Conservation (phyloP, 2,329 filamentous ascomycete genomes). For the Apiospora malaysiana region DNA sequence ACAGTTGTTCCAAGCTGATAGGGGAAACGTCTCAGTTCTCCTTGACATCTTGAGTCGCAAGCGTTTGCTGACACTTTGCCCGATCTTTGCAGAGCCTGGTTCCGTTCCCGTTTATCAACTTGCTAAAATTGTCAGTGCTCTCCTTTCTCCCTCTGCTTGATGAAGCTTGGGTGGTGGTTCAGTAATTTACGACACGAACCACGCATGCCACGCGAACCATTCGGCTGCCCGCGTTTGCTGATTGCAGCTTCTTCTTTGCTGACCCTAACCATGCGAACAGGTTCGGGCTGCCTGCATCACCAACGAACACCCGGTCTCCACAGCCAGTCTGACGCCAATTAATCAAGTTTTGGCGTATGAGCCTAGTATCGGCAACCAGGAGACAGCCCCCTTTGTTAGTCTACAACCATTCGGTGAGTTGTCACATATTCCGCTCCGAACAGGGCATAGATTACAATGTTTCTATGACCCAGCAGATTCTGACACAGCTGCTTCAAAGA, state of each 20-base stretch:
- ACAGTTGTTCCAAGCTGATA: constrained; percentile 32
- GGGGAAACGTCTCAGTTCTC: constrained; percentile 41
- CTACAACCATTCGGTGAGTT: constrained; percentile 28
- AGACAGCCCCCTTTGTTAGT: constrained; percentile 29
- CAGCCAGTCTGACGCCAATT: background rate
- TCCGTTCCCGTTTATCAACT: constrained; percentile 30
- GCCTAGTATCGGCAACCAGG: background rate
- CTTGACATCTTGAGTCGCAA: constrained; percentile 23
- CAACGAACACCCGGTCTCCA: constrained; percentile 39
- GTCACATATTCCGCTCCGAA: constrained; percentile 25
- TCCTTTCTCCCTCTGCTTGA: background rate
- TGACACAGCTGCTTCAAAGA: constrained; percentile 20
- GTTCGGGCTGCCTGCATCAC: constrained; percentile 52
- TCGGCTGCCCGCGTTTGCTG: constrained; percentile 43
- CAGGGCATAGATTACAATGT: constrained; percentile 17
- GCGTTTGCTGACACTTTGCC: constrained; percentile 37
- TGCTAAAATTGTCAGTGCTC: constrained; percentile 19
- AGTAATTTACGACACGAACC: constrained; percentile 37
- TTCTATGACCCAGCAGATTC: constrained; percentile 17
- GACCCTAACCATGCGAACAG: constrained; percentile 50
- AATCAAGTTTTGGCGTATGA: constrained; percentile 10
- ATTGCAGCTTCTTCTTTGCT: constrained; percentile 40
- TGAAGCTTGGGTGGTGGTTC: constrained; percentile 31
- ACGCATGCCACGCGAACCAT: constrained; percentile 39
- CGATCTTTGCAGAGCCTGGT: constrained; percentile 33